Base-by-base conservation (phyloP, 441 rosid genomes). In the Arabidopsis lyrata region DNA sequence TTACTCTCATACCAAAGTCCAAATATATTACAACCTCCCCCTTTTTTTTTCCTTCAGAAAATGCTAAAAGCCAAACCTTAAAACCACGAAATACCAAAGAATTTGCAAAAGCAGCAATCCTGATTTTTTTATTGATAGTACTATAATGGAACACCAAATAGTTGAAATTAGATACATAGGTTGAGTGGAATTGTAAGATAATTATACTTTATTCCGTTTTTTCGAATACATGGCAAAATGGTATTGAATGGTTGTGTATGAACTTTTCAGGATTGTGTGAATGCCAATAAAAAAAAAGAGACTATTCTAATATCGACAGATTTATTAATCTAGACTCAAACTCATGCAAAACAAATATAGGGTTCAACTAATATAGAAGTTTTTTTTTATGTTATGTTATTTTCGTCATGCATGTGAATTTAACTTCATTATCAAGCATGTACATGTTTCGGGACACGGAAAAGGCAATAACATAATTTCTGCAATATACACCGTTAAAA, bases 1-100 rank as follows among this genome's bases (percentile, higher is more conserved):
- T 12, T 56, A 38, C 29, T 32, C 66, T 69, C 42, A 54, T 47
- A 56, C 70, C 66, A 63, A 62, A 75, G 70, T 75, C 74, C 79
- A 68, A 61, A 75, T 55, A 67, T 59, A 74, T n/a, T 74, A 67
- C 55, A 34, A 68, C 74, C 64, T 52, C 50, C 20, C 24, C 48
- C 11, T 2, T 60, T 34, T 60, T 34, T 66, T 35, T 68, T 18
- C 47, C 13, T 54, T 62, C 31, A 14, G 2, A 62, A 15, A 61
- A 67, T 29, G 63, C 34, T 60, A 22, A 47, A 67, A 60, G 9
- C 20, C 20, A 39, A 31, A 31, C 38, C 45, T 32, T 66, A 20
- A 36, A 35, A 36, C 27, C 34, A 65, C 44, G 10, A 16, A 48
- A 14, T 11, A 54, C n/a, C 41, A 65, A 22, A 44, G 39, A n/a